These are phyloP conservation scores for Coemansia sp. DNA, from an alignment of 192 early-diverging fungal genomes.

Conservation along the genomic window DNA sequence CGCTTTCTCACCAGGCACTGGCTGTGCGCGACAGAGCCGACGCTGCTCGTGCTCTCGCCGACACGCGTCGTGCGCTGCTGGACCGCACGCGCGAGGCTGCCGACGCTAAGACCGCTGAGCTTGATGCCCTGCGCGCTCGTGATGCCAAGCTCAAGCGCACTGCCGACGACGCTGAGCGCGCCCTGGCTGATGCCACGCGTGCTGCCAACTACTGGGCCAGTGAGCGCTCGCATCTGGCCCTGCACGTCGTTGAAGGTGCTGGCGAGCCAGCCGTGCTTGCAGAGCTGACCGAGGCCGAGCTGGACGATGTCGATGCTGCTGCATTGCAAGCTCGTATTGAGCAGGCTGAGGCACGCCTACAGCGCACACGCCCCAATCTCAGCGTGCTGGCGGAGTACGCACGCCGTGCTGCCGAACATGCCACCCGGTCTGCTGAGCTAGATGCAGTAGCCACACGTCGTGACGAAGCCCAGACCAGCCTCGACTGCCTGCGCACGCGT, in stretches of 20 bases:
- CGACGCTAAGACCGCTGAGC: slow-evolving; percentile 64
- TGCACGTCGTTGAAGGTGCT: slow-evolving; percentile 50
- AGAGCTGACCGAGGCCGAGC: slow-evolving; percentile 61
- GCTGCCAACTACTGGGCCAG: slow-evolving; percentile 57
- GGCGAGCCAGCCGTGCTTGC: slow-evolving; percentile 37
- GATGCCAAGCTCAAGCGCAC: slow-evolving; percentile 70
- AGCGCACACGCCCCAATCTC: slow-evolving; percentile 71
- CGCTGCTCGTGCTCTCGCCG: slow-evolving; percentile 49
- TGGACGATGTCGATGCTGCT: slow-evolving; percentile 67
- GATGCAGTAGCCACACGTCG: slow-evolving; percentile 70
- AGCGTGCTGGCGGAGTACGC: slow-evolving; percentile 85
- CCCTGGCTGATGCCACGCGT: slow-evolving; percentile 55
- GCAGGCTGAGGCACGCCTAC: slow-evolving; percentile 65
- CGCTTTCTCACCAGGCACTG: slow-evolving; percentile 56
- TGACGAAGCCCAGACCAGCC: slow-evolving; percentile 71
- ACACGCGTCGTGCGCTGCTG: slow-evolving; percentile 69
- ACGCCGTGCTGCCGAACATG: slow-evolving; percentile 74
- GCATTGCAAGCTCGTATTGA: slow-evolving; percentile 70
- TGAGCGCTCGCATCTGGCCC: slow-evolving; percentile 60
- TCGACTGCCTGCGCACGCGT: slow-evolving; percentile 74
- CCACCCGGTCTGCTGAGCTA: slow-evolving; percentile 69
- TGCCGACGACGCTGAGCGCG: slow-evolving; percentile 66
- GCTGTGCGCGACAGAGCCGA: slow-evolving; percentile 52
- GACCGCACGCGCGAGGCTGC: slow-evolving; percentile 66
- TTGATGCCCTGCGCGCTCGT: slow-evolving; percentile 66